Evolutionary conservation across 371 early-diverging fungal genomes (phyloP).

Genomic region (Synchytrium microbalum): DNA sequence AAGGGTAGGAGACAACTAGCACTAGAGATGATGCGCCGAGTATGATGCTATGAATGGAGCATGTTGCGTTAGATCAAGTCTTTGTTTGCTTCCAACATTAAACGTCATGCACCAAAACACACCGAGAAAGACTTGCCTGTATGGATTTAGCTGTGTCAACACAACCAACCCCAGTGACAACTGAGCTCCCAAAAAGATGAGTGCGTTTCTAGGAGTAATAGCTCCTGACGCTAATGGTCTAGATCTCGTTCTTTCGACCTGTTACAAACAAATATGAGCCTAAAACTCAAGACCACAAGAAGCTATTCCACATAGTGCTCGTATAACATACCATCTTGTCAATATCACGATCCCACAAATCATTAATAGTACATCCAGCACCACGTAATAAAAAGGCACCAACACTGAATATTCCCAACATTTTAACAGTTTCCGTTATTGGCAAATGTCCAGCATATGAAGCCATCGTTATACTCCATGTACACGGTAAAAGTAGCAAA

Average conservation of each 20-base stretch:
- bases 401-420: slow-evolving; percentile 74
- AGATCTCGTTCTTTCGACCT: slow-evolving; percentile 75
- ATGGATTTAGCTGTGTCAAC: slow-evolving; percentile 26
- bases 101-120: not conserved
- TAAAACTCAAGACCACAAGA: no score
- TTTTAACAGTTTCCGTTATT: slow-evolving; percentile 40
- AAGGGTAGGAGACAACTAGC: slow-evolving; percentile 78
- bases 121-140: slow-evolving; percentile 31
- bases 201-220: slow-evolving; percentile 59
- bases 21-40: slow-evolving; percentile 76
- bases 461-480: slow-evolving; percentile 66
- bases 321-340: slow-evolving; percentile 55
- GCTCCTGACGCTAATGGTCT: slow-evolving; percentile 81
- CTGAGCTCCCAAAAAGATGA: slow-evolving; percentile 73
- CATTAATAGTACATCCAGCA: slow-evolving; percentile 95
- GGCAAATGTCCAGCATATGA: slow-evolving; percentile 40
- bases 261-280: slow-evolving; percentile 4
- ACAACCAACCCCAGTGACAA: slow-evolving; percentile 68
- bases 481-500: slow-evolving; percentile 84
- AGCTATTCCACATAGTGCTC: not conserved
- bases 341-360: slow-evolving; percentile 87
- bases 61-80: not conserved
- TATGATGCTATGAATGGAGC: slow-evolving; percentile 49
- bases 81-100: no score
- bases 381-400: slow-evolving; percentile 94